Conservation (phyloP, 768 basidiomycete genomes). For the Lactarius hatsudake region DNA sequence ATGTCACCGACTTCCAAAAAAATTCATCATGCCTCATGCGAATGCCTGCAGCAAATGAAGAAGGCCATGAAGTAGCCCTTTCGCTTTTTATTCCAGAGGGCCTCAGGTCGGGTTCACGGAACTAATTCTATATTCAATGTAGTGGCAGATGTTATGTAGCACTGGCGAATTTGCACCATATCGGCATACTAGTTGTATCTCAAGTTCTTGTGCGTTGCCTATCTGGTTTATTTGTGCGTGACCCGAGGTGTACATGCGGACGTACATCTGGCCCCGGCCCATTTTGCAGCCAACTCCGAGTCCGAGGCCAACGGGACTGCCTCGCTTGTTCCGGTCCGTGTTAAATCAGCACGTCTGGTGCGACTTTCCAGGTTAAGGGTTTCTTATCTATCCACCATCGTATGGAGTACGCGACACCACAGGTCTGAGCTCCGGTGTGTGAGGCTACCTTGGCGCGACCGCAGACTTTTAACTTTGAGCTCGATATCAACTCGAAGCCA, state of each 20-base stretch:
- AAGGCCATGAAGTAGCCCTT: constrained; percentile 60
- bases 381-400: not conserved
- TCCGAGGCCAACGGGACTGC: not conserved
- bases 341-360: too few species aligned
- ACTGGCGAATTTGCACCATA: constrained; percentile 42
- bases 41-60: constrained; percentile 64
- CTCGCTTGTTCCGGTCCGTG: not conserved
- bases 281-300: not conserved
- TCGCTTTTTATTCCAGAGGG: not conserved
- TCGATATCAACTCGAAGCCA: not conserved
- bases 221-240: not conserved
- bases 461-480: not conserved
- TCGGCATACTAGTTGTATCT: constrained; percentile 4
- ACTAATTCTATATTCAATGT: constrained; percentile 12
- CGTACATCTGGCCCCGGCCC: not conserved
- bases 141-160: constrained; percentile 8
- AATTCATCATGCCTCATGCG: not conserved
- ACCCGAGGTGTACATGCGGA: not conserved
- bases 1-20: not conserved
- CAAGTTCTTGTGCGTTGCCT: not conserved
- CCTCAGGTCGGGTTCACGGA: not conserved
- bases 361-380: too few species aligned
- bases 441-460: not conserved
- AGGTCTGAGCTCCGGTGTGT: not conserved
- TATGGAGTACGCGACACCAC: not conserved